Base-by-base conservation (phyloP, 306 rosid species). In the Alnus rubra region DNA sequence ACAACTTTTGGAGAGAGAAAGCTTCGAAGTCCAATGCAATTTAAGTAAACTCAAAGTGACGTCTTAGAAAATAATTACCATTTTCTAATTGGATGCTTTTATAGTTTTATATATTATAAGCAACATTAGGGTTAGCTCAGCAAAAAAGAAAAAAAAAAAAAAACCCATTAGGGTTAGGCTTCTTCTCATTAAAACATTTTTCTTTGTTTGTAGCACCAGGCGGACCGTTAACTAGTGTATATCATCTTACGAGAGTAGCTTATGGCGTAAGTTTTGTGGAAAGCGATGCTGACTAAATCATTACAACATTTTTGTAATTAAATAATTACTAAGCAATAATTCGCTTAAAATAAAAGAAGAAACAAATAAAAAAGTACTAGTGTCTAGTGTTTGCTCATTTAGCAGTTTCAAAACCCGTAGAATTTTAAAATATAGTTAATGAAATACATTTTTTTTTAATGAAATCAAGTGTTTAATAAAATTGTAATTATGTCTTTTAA, bases 201-300 rank as follows among this genome's bases (percentile, higher is more conserved):
- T 23, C 28, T 23, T 23, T 23, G 28, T 23, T 23, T 0, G 28
- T 23, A 23, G 28, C 28, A 23, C 28, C 28, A 23, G 28, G 0
- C 28, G 28, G 28, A 23, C 28, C 28, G 28, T 23, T 23, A 23
- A 23, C 28, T 23, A 23, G 28, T 23, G 0, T 23, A 23, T 23
- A 23, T 23, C 28, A 23, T 23, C 28, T 23, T 23, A 23, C 28
- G 28, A 23, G 28, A 23, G 28, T 23, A 23, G 28, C 28, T 23
- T 23, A 23, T 23, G 28, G 28, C 28, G 28, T 23, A 23, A 23
- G 28, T 23, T 23, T 23, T 81, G 79, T 78, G 83, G 89, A 85
- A 87, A 89, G 88, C 76, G 85, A 82, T 53, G 87, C 80, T 79
- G 88, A 85, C 80, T 82, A 87, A 82, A 92, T 86, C 91, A 80